Evolutionary conservation across 129 eudicot species (phyloP), one percentile per base, ranked within the genome.

Genomic region (Lactuca saligna): DNA sequence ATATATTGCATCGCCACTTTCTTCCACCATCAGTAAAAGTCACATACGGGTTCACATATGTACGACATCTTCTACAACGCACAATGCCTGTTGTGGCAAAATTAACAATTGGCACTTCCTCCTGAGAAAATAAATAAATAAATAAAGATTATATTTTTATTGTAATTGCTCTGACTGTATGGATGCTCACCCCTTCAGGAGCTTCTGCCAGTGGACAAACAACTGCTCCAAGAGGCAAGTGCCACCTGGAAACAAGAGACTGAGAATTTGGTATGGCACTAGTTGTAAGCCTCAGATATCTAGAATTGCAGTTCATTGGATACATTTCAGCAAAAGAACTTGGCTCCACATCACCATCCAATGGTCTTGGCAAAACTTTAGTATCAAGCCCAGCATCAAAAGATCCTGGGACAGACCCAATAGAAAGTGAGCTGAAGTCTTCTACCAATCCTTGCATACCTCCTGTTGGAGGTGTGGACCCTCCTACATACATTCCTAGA

Each of bases 171-270:
- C 39, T 5, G 37, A 68, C 7, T 72, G 42, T 17, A 62, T 51
- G 13, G 8, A 63, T 71, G 58, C 95, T 81, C 58, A 91, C 97
- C 91, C 97, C 97, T 66, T 68, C 85, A 65, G 91, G 93, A 82
- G 94, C 76, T 84, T 82, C 95, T 50, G 97, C 97, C 53, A 91
- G 97, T 54, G 97, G 97, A 74, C 97, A 91, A 63, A 91, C 97
- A 80, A 87, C 96, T 7, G 97, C 95, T 74, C 97, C 97, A 79
- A 91, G 85, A 65, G 95, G 95, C 71, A 91, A 75, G 63, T 91
- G 97, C 97, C 97, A 91, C 83, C 95, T 80, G 41, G 97, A 87
- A 54, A 83, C 92, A 66, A 91, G 75, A 4, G 97, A 91, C 70
- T 91, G 97, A 51, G 97, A 91, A 80, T 78, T 87, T 41, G 97